These are phyloP conservation scores for Pulveroboletus sp. DNA, from an alignment of 768 basidiomycete species.

Conservation along the genomic window DNA sequence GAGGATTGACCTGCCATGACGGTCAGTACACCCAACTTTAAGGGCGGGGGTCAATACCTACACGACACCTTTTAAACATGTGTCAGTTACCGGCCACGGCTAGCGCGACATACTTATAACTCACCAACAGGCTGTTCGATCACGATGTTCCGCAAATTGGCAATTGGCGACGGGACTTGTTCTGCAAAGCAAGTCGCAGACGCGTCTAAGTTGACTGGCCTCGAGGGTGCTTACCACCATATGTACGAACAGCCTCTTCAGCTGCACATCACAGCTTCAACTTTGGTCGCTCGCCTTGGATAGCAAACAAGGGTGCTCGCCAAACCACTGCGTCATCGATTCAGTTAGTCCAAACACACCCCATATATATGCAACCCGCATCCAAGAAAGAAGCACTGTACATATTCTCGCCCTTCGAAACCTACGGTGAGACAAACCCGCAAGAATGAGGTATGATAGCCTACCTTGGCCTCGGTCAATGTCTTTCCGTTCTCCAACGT, in stretches of 20 bases:
- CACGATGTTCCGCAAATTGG: conserved; percentile 75
- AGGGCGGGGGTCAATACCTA: conserved; percentile 26
- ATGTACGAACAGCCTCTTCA: conserved; percentile 88
- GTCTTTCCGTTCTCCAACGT: conserved; percentile 97
- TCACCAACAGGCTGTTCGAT: conserved; percentile 91
- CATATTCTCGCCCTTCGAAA: conserved; percentile 65
- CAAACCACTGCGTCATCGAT: conserved; percentile 64
- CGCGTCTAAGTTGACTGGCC: not conserved
- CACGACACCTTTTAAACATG: conserved; percentile 42
- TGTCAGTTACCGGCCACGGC: conserved; percentile 22
- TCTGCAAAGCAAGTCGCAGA: conserved; percentile 40
- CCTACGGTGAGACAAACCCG: not conserved
- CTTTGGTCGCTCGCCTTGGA: not conserved
- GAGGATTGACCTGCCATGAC: conserved; percentile 58
- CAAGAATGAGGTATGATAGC: not conserved
- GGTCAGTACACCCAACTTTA: not conserved
- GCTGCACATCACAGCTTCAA: conserved; percentile 45
- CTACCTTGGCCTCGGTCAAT: conserved; percentile 75
- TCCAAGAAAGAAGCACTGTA: conserved; percentile 88
- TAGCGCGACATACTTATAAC: conserved; percentile 34
- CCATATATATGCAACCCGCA: conserved; percentile 38
- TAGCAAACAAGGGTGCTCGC: conserved; percentile 35
- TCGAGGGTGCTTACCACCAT: conserved; percentile 62
- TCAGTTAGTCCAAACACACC: conserved; percentile 1
- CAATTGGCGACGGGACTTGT: conserved; percentile 74